A percentile compares a stretch with the other conserved stretches of the same genome.
These are phyloP conservation scores for Stenocarpella maydis DNA, from an alignment of 2,329 filamentous ascomycete genomes.

Conservation along the genomic window DNA sequence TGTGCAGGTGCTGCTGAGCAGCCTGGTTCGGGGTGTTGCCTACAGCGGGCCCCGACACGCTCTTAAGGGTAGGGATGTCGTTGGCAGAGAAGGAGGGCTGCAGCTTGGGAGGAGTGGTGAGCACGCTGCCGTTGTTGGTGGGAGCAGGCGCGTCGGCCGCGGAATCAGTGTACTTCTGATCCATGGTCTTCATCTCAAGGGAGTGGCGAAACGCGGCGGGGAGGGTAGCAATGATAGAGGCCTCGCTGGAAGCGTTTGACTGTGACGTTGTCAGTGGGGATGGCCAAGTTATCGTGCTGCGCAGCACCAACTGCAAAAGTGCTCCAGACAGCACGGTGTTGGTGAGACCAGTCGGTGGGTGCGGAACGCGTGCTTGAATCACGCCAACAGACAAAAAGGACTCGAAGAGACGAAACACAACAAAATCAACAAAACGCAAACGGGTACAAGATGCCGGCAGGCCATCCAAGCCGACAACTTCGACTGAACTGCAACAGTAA, in stretches of 20 bases:
- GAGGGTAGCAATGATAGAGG: conserved; percentile 56
- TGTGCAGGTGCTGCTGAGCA: conserved; percentile 71
- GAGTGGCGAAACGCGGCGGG: conserved; percentile 64
- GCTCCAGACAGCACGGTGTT: conserved; percentile 73
- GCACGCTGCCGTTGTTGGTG: conserved; percentile 52
- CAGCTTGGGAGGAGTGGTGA: conserved; percentile 75
- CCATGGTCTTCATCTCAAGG: conserved; percentile 56
- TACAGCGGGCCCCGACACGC: conserved; percentile 59
- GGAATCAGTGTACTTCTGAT: conserved; percentile 59
- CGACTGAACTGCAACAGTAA: conserved; percentile 14
- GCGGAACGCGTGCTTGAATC: conserved; percentile 71
- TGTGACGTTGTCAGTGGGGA: conserved; percentile 47
- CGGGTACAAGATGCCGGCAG: neutral
- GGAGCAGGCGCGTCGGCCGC: conserved; percentile 52
- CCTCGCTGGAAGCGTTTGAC: conserved; percentile 50
- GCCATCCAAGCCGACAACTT: neutral
- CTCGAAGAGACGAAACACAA: conserved; percentile 50
- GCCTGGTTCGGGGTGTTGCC: conserved; percentile 65
- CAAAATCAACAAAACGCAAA: conserved; percentile 33
- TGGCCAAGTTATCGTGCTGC: conserved; percentile 49
- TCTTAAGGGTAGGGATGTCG: conserved; percentile 88
- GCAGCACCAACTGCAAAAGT: conserved; percentile 55
- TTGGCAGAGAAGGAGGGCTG: conserved; percentile 91
- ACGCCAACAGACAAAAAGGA: conserved; percentile 83
- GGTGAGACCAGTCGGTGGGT: conserved; percentile 68